Conservation (phyloP, 768 basidiomycete genomes). For the Leccinum broughii region DNA sequence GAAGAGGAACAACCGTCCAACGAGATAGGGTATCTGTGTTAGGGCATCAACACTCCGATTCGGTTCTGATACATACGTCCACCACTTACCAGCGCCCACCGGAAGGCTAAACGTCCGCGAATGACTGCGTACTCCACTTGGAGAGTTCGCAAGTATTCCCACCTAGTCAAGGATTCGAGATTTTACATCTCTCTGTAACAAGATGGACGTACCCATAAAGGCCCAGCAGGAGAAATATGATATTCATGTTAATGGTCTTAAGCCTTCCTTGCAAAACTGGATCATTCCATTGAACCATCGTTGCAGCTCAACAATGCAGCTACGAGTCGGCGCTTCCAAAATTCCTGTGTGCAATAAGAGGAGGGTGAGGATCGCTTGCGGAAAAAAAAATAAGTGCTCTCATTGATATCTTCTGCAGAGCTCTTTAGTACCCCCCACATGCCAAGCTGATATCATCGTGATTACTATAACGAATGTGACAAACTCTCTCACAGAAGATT, state of each 20-base stretch:
- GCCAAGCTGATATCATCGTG: background rate
- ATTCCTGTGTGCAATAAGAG: background rate
- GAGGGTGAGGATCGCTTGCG: no score
- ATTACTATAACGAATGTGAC: background rate
- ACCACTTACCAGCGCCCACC: slow-evolving; percentile 29
- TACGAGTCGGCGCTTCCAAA: background rate
- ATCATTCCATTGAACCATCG: slow-evolving; percentile 26
- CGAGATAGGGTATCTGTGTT: slow-evolving; percentile 26
- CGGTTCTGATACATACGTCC: background rate
- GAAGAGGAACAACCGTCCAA: slow-evolving; percentile 21
- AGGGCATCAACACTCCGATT: background rate
- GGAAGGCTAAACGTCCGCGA: slow-evolving; percentile 23
- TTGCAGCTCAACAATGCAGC: background rate
- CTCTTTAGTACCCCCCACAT: background rate
- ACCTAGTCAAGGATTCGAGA: slow-evolving; percentile 12
- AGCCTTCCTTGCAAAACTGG: slow-evolving; percentile 10
- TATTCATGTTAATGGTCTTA: background rate
- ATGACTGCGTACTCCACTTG: slow-evolving; percentile 27
- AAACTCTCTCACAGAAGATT: background rate
- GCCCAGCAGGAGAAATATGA: slow-evolving; percentile 22
- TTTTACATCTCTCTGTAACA: background rate
- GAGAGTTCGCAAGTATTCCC: slow-evolving; percentile 27
- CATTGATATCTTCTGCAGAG: background rate
- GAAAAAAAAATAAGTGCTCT: background rate
- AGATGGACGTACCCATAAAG: slow-evolving; percentile 25